Base-by-base conservation (phyloP, 2,329 filamentous ascomycete species). In the Colletotrichum spaethianum region DNA sequence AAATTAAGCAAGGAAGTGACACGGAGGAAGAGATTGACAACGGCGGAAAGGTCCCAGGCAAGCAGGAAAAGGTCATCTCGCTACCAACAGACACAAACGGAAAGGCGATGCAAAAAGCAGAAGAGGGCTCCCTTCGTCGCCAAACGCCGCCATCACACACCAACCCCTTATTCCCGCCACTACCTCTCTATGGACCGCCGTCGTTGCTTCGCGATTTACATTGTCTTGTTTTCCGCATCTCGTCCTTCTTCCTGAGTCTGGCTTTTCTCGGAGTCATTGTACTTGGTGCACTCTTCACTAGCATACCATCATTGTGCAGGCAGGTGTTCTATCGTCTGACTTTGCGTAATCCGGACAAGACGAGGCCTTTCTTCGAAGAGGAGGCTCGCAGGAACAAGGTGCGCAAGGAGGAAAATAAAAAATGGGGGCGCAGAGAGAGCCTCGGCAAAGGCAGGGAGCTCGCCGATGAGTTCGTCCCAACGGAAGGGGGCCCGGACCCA, bases 161-260 rank as follows among this genome's bases (percentile, higher is more conserved):
- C 2, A 92, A 95, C 75, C 93, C 94, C 3, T 84, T 97, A 6
- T 98, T 98, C 75, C 95, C 95, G 7, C 93, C 94, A 2, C 82
- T 98, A 11, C 95, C 95, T 0, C 84, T 94, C 0, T 98, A 97
- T 76, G 93, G 93, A 0, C 92, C 94, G 0, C 91, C 94, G 0
- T 92, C 93, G 0, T 63, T 89, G 0, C 70, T 92, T n/a, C 87
- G 91, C 59, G 86, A 90, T 40, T 40, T 94, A 1, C 92, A 95
- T 75, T 93, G 90, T 78, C 80, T 87, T 38, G 83, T 87, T 20
- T 93, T 96, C 72, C 88, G 92, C 12, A 75, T 89, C 1, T 88
- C 91, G 0, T 94, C 94, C 0, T 93, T 93, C 70, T 87, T 95
- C 46, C 85, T 98, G 0, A 97, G 94, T 48, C 85, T 97, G 0